phyloP scores from a whole-genome alignment of 2,329 filamentous ascomycete species.

The Alternaria sp. region DNA sequence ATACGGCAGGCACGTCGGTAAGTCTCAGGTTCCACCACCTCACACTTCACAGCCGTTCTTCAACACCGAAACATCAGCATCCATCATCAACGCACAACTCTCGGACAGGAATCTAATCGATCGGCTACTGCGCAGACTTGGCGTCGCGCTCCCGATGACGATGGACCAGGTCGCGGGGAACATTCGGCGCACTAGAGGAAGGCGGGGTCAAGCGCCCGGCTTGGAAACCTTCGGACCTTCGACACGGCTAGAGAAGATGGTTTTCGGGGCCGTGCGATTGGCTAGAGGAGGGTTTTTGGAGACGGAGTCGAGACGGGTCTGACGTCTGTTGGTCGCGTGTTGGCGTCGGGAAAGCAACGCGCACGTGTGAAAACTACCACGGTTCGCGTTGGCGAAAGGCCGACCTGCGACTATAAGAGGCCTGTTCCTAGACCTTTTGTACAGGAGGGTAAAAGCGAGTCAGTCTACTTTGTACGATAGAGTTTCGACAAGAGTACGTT shows the following conservation, averaged over 20 bases:
- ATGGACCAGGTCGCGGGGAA: slow-evolving; percentile 18
- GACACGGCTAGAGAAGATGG: slow-evolving; percentile 24
- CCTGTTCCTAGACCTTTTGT: not conserved
- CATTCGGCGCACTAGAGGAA: slow-evolving; percentile 26
- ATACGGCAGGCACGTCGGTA: not conserved
- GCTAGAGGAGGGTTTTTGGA: not conserved
- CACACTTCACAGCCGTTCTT: not conserved
- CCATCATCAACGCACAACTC: slow-evolving; percentile 1
- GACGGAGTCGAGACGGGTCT: not conserved
- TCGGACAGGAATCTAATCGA: not conserved
- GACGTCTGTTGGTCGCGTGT: slow-evolving; percentile 17
- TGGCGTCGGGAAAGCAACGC: slow-evolving; percentile 15
- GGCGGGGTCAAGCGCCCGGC: slow-evolving; percentile 26
- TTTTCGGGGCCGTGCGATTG: slow-evolving; percentile 20
- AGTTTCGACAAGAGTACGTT: not conserved
- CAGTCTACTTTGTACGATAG: not conserved
- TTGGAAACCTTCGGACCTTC: slow-evolving; percentile 19
- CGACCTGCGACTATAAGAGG: slow-evolving; percentile 6
- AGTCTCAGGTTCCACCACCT: not conserved
- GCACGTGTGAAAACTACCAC: not conserved
- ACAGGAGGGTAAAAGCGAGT: not conserved
- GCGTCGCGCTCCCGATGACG: slow-evolving; percentile 7
- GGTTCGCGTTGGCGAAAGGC: not conserved
- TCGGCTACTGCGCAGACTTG: slow-evolving; percentile 7
- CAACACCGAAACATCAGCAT: not conserved